Conservation (phyloP, 73 alveolate genomes). For the Paramecium octaurelia region DNA sequence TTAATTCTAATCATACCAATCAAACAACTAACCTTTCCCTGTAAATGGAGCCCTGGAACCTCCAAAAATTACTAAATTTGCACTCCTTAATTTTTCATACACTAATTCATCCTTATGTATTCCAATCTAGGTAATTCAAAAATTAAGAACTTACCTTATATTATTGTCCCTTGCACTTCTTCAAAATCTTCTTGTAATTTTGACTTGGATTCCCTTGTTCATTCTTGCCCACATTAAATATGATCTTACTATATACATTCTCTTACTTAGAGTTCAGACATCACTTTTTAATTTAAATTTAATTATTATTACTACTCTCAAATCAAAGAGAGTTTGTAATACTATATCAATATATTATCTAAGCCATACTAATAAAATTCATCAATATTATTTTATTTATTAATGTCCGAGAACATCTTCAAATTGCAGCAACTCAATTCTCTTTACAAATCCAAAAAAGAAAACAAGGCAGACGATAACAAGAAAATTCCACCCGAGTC, state of each 20-base stretch:
- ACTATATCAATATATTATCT: too few relatives aligned
- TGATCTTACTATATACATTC: not conserved
- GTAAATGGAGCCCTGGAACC: constrained; percentile 75
- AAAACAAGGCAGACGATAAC: not conserved
- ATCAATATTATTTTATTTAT: not conserved
- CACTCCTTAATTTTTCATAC: constrained; percentile 64
- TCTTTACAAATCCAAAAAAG: not conserved
- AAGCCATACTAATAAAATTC: not conserved
- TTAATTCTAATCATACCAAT: constrained; percentile 67
- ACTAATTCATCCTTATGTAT: constrained; percentile 58
- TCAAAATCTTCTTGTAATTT: constrained; percentile 48
- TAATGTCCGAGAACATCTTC: not conserved
- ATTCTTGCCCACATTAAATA: constrained; percentile 52
- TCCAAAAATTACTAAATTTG: constrained; percentile 67
- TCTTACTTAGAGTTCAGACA: not conserved
- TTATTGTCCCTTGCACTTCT: constrained; percentile 45
- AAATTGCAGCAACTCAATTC: not conserved
- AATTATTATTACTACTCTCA: not conserved
- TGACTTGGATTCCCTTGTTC: constrained; percentile 42
- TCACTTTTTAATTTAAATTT: not conserved
- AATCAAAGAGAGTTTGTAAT: not conserved
- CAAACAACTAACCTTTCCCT: constrained; percentile 19
- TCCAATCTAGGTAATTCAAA: constrained; percentile 14
- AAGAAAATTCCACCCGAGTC: constrained; percentile 13
- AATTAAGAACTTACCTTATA: constrained; percentile 36